Evolutionary conservation across 192 early-diverging fungal species (phyloP).

Genomic region (Coemansia sp.): DNA sequence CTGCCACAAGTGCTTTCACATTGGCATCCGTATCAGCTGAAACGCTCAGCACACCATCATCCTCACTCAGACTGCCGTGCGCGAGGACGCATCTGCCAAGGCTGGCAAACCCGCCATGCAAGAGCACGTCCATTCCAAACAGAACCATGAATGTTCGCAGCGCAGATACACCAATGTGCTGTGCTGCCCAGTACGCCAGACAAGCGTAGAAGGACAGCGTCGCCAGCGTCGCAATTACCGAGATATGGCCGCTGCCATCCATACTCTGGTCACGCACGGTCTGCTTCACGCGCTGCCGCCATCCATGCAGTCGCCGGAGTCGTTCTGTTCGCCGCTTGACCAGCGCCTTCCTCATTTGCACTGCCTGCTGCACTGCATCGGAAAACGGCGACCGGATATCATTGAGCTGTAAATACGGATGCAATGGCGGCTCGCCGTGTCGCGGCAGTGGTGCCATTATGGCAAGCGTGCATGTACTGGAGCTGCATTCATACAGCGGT

Average conservation of each 20-base stretch:
- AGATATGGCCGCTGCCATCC: background rate
- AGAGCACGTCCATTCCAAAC: constrained; percentile 3
- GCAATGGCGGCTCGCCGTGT: too few species aligned
- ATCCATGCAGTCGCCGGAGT: constrained; percentile 16
- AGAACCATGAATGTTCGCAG: constrained; percentile 2
- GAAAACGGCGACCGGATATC: constrained; percentile 34
- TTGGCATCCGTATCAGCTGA: background rate
- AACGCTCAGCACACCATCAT: background rate
- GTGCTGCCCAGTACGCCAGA: background rate
- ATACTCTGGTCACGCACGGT: background rate
- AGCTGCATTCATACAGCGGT: constrained; percentile 13
- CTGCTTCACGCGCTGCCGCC: constrained; percentile 11
- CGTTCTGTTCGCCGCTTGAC: constrained; percentile 18
- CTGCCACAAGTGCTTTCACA: background rate
- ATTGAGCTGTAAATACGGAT: constrained; percentile 5
- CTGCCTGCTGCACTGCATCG: constrained; percentile 33
- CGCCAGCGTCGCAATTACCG: constrained; percentile 1
- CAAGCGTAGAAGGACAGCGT: constrained; percentile 3
- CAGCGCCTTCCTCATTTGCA: constrained; percentile 16
- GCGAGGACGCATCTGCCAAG: background rate
- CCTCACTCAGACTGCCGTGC: background rate
- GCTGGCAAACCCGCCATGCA: background rate
- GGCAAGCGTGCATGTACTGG: constrained; percentile 2
- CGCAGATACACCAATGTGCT: background rate
- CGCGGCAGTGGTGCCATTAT: background rate